These are phyloP conservation scores for Fusarium lyarnte DNA, from an alignment of 2,329 filamentous ascomycete species.

Conservation along the genomic window DNA sequence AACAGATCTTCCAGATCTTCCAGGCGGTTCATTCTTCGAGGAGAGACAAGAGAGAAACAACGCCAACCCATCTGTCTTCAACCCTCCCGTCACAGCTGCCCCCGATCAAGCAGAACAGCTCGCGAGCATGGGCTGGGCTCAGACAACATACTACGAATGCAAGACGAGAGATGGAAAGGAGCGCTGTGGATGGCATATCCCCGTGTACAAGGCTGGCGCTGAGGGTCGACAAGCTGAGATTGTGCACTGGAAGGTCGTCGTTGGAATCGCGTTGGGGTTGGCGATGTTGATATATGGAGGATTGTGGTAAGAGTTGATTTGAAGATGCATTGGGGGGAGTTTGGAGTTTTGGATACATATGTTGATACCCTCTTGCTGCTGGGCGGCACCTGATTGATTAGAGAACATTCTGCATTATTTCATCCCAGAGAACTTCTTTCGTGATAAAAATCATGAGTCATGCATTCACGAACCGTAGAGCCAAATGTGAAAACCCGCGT, in stretches of 20 bases:
- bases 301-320: constrained; percentile 6
- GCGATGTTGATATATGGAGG: constrained; percentile 14
- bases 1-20: background rate
- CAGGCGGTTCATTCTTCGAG: background rate
- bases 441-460: constrained; percentile 2
- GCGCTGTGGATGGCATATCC: constrained; percentile 51
- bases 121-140: constrained; percentile 45
- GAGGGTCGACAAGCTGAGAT: constrained; percentile 36
- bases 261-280: constrained; percentile 19
- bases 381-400: constrained; percentile 17
- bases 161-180: constrained; percentile 44
- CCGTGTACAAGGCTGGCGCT: constrained; percentile 43
- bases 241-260: constrained; percentile 27
- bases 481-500: background rate
- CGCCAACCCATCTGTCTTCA: constrained; percentile 39
- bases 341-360: constrained; percentile 29
- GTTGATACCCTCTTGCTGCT: constrained; percentile 34
- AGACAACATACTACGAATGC: constrained; percentile 50
- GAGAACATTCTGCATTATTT: background rate
- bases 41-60: constrained; percentile 28
- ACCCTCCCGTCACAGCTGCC: constrained; percentile 47
- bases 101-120: constrained; percentile 45
- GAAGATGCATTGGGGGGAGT: constrained; percentile 20
- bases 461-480: constrained; percentile 9
- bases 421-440: background rate